These are phyloP conservation scores for Lipomyces sp. DNA, from an alignment of 805 yeast genomes.

Conservation along the genomic window DNA sequence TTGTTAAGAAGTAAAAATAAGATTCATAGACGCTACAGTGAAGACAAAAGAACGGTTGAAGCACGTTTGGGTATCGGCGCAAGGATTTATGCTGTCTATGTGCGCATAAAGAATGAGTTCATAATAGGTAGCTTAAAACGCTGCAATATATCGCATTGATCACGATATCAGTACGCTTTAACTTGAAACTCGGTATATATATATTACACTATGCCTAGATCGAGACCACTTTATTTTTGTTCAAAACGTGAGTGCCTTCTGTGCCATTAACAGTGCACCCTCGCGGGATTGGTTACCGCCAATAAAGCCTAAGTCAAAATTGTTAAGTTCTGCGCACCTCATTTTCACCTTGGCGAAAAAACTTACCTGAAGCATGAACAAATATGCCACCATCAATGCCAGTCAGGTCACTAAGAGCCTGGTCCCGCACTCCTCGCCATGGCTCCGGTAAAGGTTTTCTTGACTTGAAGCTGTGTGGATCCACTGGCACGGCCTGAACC, in stretches of 20 bases:
- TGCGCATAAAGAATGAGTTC: background rate
- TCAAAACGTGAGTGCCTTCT: slow-evolving; percentile 45
- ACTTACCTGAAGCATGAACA: slow-evolving; percentile 67
- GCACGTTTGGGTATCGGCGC: slow-evolving; percentile 21
- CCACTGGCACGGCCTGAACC: slow-evolving; percentile 88
- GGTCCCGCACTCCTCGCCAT: slow-evolving; percentile 97
- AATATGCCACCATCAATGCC: slow-evolving; percentile 90
- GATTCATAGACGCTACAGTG: background rate
- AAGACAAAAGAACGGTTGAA: background rate
- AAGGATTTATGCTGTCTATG: slow-evolving; percentile 5
- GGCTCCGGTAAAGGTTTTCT: slow-evolving; percentile 86
- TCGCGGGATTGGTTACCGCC: slow-evolving; percentile 89
- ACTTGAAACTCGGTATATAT: background rate
- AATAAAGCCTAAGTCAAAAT: slow-evolving; percentile 71
- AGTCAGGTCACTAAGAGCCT: slow-evolving; percentile 67
- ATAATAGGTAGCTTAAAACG: background rate
- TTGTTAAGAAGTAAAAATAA: slow-evolving; percentile 36
- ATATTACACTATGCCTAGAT: background rate
- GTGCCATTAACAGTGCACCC: slow-evolving; percentile 77
- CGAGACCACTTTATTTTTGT: background rate
- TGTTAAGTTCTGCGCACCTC: background rate
- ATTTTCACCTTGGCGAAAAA: no score
- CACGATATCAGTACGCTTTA: background rate
- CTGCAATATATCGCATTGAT: background rate
- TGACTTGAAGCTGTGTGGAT: slow-evolving; percentile 76